A percentile compares a stretch with the other conserved stretches of the same genome.
These are phyloP conservation scores for Crithidia acanthocephali DNA, from an alignment of 208 protist species.

Conservation along the genomic window DNA sequence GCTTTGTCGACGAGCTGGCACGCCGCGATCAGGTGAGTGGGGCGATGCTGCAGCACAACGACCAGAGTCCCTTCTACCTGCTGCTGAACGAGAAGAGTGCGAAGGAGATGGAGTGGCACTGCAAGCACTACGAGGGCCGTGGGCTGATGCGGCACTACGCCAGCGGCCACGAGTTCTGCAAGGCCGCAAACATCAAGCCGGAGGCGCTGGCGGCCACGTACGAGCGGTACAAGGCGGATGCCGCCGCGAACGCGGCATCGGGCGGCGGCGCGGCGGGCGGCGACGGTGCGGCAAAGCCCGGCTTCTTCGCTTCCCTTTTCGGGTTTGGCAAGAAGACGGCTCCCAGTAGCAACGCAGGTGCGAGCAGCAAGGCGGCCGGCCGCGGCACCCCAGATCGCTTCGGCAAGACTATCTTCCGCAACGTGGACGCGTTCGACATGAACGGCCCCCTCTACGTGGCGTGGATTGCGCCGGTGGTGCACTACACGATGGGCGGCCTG, in stretches of 20 bases:
- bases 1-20: conserved; percentile 95
- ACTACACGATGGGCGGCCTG: conserved; percentile 98
- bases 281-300: conserved; percentile 11
- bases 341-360: not conserved
- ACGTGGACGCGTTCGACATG: conserved; percentile 54
- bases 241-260: conserved; percentile 29
- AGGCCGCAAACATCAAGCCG: conserved; percentile 42
- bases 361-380: conserved; percentile 1
- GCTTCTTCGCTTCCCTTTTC: conserved; percentile 44
- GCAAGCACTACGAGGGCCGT: conserved; percentile 78
- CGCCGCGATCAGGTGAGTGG: conserved; percentile 90
- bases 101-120: conserved; percentile 77
- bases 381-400: conserved; percentile 59
- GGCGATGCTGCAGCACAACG: conserved; percentile 61
- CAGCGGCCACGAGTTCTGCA: conserved; percentile 47
- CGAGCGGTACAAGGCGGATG: conserved; percentile 53
- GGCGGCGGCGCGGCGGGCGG: conserved; percentile 8
- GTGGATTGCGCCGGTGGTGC: conserved; percentile 91
- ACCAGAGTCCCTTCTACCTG: conserved; percentile 57
- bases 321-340: not conserved
- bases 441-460: conserved; percentile 67
- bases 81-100: conserved; percentile 61
- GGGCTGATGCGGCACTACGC: conserved; percentile 75
- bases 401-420: conserved; percentile 86
- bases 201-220: conserved; percentile 45